Evolutionary conservation across 345 rosid genomes (phyloP).

Genomic region (Garcia nutans): DNA sequence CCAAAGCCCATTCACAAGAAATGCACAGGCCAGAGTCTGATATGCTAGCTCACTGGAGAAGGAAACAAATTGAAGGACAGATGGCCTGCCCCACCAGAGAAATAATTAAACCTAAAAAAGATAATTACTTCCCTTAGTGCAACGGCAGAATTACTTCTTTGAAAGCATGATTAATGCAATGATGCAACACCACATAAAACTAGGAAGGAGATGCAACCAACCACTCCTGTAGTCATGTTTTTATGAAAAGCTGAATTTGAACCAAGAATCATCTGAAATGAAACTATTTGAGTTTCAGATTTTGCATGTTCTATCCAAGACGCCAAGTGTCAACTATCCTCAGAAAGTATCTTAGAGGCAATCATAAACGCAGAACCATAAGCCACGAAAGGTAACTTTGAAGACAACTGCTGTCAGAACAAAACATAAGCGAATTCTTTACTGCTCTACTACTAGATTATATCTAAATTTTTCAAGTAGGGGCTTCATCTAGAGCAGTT

Average conservation of each 20-base stretch:
- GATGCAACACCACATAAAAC: not conserved
- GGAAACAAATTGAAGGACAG: too few species aligned
- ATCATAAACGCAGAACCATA: not conserved
- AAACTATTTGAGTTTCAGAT: not conserved
- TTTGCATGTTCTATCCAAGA: not conserved
- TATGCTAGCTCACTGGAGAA: too few species aligned
- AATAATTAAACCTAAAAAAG: not conserved
- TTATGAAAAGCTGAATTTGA: not conserved
- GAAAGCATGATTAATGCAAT: not conserved
- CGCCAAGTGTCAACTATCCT: not conserved
- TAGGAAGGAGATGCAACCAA: conserved; percentile 9
- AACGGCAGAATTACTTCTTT: not conserved
- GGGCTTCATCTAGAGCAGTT: not conserved
- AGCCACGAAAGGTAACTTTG: not conserved
- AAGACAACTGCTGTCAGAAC: not conserved
- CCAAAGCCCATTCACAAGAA: too few species aligned
- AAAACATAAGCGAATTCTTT: not conserved
- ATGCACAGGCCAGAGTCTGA: too few species aligned
- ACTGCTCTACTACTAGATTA: not conserved
- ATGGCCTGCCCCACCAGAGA: not conserved
- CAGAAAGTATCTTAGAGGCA: not conserved
- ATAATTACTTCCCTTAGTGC: not conserved
- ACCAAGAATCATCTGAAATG: not conserved
- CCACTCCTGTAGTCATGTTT: conserved; percentile 1
- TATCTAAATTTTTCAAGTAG: not conserved